Base-by-base conservation (phyloP, 345 rosid genomes). In the Citrus maxima region DNA sequence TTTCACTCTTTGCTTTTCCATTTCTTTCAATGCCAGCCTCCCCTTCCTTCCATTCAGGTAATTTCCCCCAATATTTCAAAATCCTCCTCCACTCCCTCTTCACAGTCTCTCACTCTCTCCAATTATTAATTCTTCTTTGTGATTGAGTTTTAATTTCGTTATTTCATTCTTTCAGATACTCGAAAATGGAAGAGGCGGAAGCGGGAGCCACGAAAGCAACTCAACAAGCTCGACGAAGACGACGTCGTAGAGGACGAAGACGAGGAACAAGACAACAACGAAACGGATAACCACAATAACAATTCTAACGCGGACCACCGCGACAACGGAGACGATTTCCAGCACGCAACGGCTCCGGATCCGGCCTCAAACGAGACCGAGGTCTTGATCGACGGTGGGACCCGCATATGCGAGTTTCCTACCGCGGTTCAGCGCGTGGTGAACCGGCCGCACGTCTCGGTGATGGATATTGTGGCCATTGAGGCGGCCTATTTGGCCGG, bases 171-270 rank as follows among this genome's bases (percentile, higher is more conserved):
- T 24, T 42, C 88, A 89, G 98, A 92, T 81, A 89, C 89, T 32
- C 86, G 95, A 30, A 92, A 86, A 85, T 93, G 98, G 98, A 93
- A 92, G 87, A 81, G 93, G 84, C 84, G 92, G 73, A 89, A 86
- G 89, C 85, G 97, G 73, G 97, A 92, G 37, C 80, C 89, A 59
- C 89, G 93, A 77, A 93, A 87, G 21, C 80, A 66, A 35, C 46
- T 19, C 70, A 66, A 76, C 77, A 88, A 88, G 77, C 94, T 82
- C 61, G 88, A 85, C 61, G 87, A 79, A 49, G 89, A 89, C 70
- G 91, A 90, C 70, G 85, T 86, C 62, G 92, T 79, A n/a, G 80
- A 85, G 3, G 87, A 84, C 42, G 86, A 85, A 24, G 87, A 87
- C 21, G 84, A 80, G 25, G 88, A 87, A 46, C 87, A 84, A 4